Evolutionary conservation across 306 rosid genomes (phyloP).

Genomic region (Quercus robur): DNA sequence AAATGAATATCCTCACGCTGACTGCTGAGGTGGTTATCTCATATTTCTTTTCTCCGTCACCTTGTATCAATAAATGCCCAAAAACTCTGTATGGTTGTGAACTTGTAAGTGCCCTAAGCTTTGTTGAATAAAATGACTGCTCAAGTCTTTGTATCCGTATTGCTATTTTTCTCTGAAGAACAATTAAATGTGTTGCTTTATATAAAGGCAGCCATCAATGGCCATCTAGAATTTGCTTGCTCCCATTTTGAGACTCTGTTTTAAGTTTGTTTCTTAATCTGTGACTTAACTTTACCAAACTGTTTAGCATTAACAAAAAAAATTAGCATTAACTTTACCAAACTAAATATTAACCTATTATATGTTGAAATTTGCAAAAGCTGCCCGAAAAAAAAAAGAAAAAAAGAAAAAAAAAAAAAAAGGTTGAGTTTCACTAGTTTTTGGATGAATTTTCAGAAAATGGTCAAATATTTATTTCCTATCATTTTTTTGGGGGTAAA

Average conservation of each 20-base stretch:
- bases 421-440: no score
- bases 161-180: neutral
- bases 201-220: neutral
- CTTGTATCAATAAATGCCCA: neutral
- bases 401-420: no score
- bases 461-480: no score
- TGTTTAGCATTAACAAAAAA: neutral
- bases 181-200: neutral
- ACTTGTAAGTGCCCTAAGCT: neutral
- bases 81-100: neutral
- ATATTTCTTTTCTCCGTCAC: conserved; percentile 6
- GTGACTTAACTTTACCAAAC: neutral
- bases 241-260: neutral
- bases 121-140: neutral
- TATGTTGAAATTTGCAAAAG: no score
- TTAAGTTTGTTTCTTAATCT: neutral
- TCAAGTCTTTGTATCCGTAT: neutral
- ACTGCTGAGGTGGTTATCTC: neutral
- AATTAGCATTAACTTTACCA: neutral
- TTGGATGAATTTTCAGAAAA: no score
- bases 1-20: conserved; percentile 19
- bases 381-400: no score
- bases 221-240: neutral
- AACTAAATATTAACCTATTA: no score
- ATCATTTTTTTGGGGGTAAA: no score